phyloP scores from a whole-genome alignment of 2,329 filamentous ascomycete genomes.

The Aspergillus alliaceus region DNA sequence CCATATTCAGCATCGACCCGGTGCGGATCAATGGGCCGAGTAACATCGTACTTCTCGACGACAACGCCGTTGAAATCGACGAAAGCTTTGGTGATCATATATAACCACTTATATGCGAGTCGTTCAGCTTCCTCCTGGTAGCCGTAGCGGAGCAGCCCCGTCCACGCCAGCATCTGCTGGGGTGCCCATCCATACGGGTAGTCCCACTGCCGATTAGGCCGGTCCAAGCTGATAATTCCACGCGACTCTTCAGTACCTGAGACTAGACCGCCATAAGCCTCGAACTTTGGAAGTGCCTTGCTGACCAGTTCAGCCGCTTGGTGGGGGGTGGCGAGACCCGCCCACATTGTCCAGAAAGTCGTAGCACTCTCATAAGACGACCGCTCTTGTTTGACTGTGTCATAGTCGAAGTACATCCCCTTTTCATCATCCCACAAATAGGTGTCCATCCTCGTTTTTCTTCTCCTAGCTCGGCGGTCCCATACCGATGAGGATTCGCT shows the following conservation, averaged over 20 bases:
- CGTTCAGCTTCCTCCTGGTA: conserved; percentile 88
- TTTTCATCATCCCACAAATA: conserved; percentile 89
- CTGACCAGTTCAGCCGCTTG: conserved; percentile 83
- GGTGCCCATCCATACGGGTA: conserved; percentile 98
- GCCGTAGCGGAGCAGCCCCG: conserved; percentile 84
- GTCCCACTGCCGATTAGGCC: conserved; percentile 97
- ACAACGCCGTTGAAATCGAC: conserved; percentile 98
- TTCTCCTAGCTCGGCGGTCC: conserved; percentile 83
- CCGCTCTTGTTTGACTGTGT: conserved; percentile 78
- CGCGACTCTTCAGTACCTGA: conserved; percentile 89
- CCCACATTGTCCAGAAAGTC: conserved; percentile 97
- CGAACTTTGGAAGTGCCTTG: conserved; percentile 81
- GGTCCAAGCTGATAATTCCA: conserved; percentile 72
- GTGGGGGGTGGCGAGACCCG: conserved; percentile 78
- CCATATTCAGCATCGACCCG: conserved; percentile 96
- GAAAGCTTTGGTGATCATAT: conserved; percentile 98
- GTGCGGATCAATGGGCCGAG: conserved; percentile 83
- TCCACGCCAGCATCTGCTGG: conserved; percentile 98
- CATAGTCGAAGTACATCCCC: conserved; percentile 98
- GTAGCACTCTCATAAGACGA: conserved; percentile 87
- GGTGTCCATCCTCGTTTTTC: conserved; percentile 85
- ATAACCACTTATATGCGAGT: conserved; percentile 92
- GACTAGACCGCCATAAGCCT: conserved; percentile 81
- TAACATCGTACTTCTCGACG: conserved; percentile 98
- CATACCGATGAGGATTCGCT: conserved; percentile 81